Evolutionary conservation across 2,329 filamentous ascomycete species (phyloP).

Genomic region (Coniochaeta sp.): DNA sequence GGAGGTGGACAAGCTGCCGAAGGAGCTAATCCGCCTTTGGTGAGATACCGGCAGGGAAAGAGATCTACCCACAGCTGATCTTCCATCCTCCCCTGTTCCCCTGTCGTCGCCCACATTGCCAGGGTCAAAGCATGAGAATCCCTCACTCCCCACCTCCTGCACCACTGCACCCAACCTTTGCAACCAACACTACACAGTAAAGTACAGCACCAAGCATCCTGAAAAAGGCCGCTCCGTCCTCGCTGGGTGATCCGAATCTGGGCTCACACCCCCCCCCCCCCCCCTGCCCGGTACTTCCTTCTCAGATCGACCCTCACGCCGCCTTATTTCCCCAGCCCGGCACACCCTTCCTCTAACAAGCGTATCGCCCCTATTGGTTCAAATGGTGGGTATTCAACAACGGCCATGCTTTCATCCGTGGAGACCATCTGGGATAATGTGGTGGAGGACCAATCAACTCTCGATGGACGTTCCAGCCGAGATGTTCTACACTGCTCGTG

Average conservation of each 20-base stretch:
- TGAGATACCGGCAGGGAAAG: conserved; percentile 15
- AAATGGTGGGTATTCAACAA: conserved; percentile 31
- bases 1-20: conserved; percentile 1
- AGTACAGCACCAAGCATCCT: neutral
- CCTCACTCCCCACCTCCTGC: conserved; percentile 13
- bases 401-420: conserved; percentile 46
- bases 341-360: conserved; percentile 6
- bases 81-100: conserved; percentile 11
- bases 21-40: neutral
- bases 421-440: conserved; percentile 35
- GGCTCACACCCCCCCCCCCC: conserved; percentile 6
- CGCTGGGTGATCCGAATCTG: conserved; percentile 12
- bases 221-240: conserved; percentile 2
- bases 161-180: conserved; percentile 9
- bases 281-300: conserved; percentile 3
- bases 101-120: conserved; percentile 9
- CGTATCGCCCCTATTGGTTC: conserved; percentile 29
- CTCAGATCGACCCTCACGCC: neutral
- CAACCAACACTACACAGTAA: neutral
- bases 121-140: conserved; percentile 11
- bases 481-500: conserved; percentile 24
- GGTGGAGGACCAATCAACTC: conserved; percentile 34
- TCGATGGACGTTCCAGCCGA: conserved; percentile 30
- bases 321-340: conserved; percentile 9
- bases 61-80: conserved; percentile 19